A percentile compares a stretch with the other conserved stretches of the same genome.
Conservation (phyloP, 768 basidiomycete species). For the Punctularia strigosozonata region DNA sequence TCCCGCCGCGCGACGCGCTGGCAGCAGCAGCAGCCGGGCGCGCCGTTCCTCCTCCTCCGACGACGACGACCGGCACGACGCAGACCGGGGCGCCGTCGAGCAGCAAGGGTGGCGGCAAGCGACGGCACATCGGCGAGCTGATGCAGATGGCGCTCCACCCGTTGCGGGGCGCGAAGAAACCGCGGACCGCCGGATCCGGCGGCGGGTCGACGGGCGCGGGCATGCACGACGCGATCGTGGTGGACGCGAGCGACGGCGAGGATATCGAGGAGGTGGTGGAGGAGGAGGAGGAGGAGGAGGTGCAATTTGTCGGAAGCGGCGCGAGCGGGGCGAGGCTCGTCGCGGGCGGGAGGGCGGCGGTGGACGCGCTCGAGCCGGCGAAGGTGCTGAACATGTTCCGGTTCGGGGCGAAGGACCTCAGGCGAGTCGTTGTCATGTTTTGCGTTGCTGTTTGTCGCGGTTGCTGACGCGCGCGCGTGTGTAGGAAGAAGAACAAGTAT, state of each 20-base stretch:
- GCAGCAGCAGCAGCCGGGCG: conserved; percentile 4
- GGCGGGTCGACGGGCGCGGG: too few relatives aligned
- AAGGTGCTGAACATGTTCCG: conserved; percentile 37
- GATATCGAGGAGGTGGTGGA: conserved; percentile 1
- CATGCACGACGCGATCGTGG: not conserved
- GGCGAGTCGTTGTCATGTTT: conserved; percentile 23
- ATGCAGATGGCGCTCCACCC: too few relatives aligned
- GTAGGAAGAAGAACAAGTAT: conserved; percentile 48
- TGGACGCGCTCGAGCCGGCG: conserved; percentile 17
- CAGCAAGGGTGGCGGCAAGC: not conserved
- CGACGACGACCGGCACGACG: conserved; percentile 21
- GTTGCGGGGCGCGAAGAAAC: too few relatives aligned
- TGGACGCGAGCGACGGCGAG: conserved; percentile 3
- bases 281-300: conserved; percentile 4
- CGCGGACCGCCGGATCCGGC: too few relatives aligned
- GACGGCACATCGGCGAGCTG: not conserved
- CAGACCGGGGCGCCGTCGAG: conserved; percentile 1
- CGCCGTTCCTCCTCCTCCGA: too few relatives aligned
- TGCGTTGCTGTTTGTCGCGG: conserved; percentile 9
- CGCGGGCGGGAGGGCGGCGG: too few relatives aligned
- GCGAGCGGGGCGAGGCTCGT: not conserved
- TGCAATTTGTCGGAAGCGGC: conserved; percentile 5
- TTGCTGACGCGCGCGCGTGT: conserved; percentile 10
- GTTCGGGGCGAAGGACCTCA: conserved; percentile 27
- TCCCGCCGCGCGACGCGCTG: too few relatives aligned